Base-by-base conservation (phyloP, 148 eudicot genomes). In the Rhododendron mucronatum region DNA sequence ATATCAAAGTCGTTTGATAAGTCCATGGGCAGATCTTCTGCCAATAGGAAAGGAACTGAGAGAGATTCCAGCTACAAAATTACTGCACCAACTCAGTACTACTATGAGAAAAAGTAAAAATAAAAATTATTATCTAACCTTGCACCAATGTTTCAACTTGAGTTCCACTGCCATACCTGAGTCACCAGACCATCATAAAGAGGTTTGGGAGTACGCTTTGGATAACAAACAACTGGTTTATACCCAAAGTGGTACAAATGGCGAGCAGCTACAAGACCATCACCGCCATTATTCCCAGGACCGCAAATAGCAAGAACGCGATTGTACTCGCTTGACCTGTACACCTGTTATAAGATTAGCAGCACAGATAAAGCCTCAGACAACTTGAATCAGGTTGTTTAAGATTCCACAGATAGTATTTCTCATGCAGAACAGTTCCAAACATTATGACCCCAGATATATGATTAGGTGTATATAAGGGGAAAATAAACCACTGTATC, bases 201-300 rank as follows among this genome's bases (percentile, higher is more conserved):
- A 88, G 98, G 94, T 90, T 95, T 97, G 79, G 95, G 86, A 63
- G 99, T 94, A 87, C 95, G 98, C 89, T 95, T 97, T 82, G 99
- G 98, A 86, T 97, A 97, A 90, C 98, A 97, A 73, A 97, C 80
- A 50, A 85, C 86, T 65, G 94, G 96, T 86, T 89, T 93, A 90
- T 97, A 97, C 75, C 99, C 98, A 89, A 97, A 97, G 90, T 95
- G 98, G 91, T 93, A 88, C 85, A 97, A 88, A 91, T 97, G 98
- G 76, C 98, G 95, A 86, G 98, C 99, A 86, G 98, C 99, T 21
- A 97, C 99, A 87, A 94, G 96, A 48, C 99, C 99, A 91, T 97
- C 99, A 44, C 99, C 98, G 47, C 99, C 99, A 90, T 95, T 97
- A 87, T 97, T 97, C 80, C 99, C 99, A 5, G 99, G 99, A 85